These are phyloP conservation scores for Ophiostoma angusticollis DNA, from an alignment of 2,329 filamentous ascomycete genomes.

Conservation along the genomic window DNA sequence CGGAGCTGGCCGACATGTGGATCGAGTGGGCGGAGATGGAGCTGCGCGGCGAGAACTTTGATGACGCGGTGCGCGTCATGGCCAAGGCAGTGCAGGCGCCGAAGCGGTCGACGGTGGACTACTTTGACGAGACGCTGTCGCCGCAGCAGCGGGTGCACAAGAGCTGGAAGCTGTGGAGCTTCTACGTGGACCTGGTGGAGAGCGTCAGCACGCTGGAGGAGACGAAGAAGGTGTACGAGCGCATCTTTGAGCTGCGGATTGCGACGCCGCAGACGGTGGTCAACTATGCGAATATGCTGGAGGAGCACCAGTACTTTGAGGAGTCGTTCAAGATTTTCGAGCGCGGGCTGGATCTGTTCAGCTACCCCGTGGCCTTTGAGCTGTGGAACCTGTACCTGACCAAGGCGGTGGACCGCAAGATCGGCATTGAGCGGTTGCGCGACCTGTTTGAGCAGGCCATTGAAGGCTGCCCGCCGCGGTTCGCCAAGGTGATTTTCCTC, in stretches of 20 bases:
- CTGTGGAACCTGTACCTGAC: conserved; percentile 97
- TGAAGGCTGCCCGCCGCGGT: conserved; percentile 86
- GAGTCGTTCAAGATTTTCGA: conserved; percentile 98
- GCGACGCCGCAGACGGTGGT: conserved; percentile 96
- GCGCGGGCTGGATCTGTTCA: conserved; percentile 93
- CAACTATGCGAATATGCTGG: conserved; percentile 91
- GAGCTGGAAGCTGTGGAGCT: conserved; percentile 99
- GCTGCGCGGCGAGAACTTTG: conserved; percentile 87
- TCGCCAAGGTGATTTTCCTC: conserved; percentile 88
- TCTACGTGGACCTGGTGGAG: conserved; percentile 96
- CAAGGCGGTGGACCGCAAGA: conserved; percentile 92
- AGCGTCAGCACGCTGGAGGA: conserved; percentile 85
- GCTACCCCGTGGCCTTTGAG: conserved; percentile 94
- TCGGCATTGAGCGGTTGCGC: conserved; percentile 82
- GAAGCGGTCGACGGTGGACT: conserved; percentile 95
- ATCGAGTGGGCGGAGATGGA: conserved; percentile 99
- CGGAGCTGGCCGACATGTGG: conserved; percentile 95
- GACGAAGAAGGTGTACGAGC: conserved; percentile 86
- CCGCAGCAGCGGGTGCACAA: conserved; percentile 97
- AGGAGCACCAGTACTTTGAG: conserved; percentile 90
- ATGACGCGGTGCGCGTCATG: conserved; percentile 90
- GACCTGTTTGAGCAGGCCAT: conserved; percentile 96
- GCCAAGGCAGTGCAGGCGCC: conserved; percentile 94
- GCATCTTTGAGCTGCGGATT: conserved; percentile 95
- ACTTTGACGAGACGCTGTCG: conserved; percentile 88